Evolutionary conservation across 805 yeast species (phyloP), one percentile per base, ranked within the genome.

Genomic region (Torulaspora microellipsoides): DNA sequence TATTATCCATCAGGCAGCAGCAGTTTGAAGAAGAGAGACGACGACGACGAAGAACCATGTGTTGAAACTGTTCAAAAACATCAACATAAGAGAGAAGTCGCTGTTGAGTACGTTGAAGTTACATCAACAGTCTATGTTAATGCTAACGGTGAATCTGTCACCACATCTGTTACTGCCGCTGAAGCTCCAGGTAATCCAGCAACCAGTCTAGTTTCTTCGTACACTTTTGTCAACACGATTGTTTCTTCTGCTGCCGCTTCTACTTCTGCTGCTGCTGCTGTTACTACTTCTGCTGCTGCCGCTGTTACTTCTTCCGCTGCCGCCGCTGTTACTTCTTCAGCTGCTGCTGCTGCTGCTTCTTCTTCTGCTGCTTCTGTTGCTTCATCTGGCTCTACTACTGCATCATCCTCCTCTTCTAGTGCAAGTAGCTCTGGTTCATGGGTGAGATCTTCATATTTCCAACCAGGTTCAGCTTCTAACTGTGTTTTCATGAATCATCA

Each of bases 401-500:
- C 66, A 10, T 41, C 67, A 5, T 45, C 76, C 17, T 45, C 75
- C 9, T 47, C 73, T 31, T 49, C 73, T 23, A 48, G 71, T 20
- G 49, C 72, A 20, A 60, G 69, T 31, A 55, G 73, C 27, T 60
- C 74, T 33, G 78, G 78, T 59, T 76, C 67, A 45, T 91, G 96
- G 96, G 59, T 68, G 35, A 83, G 95, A 77, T 66, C 67, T 45
- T 78, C 95, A 11, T 85, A 83, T 76, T 91, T 76, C 75, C 68
- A 74, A 15, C 80, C 90, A 49, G 90, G 90, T 51, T 69, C 82
- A 34, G 68, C 89, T 40, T 70, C 75, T 58, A 89, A 89, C 67
- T 70, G 80, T 53, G 81, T 80, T 32, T 90, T 93, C 79, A 71
- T 90, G 71, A 91, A 91, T 82, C 78, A 85, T 68, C 70, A 72